Percentiles rank a stretch among this genome's conserved stretches.
Evolutionary conservation across 208 protist genomes (phyloP).

Genomic region (Strigomonas oncopelti): DNA sequence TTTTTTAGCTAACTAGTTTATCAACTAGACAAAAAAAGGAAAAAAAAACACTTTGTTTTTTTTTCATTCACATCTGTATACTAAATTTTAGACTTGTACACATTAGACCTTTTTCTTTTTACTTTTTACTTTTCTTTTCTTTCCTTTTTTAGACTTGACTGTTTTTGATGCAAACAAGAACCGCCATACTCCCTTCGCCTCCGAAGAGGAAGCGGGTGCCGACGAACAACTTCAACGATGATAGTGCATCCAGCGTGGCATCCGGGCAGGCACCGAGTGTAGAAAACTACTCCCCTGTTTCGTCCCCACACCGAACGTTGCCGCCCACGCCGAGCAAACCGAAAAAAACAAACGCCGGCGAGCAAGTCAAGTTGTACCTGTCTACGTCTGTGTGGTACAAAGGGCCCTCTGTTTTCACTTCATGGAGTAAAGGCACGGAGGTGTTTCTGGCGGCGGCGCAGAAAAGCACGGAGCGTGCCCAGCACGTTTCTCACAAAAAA

Average conservation of each 20-base stretch:
- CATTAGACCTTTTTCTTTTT: not conserved
- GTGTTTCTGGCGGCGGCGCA: not conserved
- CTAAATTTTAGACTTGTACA: too few species aligned
- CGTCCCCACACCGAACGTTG: not conserved
- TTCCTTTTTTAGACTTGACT: slow-evolving; percentile 1
- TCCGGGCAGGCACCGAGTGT: not conserved
- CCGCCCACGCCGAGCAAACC: not conserved
- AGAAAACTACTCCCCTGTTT: not conserved
- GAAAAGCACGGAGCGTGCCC: not conserved
- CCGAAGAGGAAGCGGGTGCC: not conserved
- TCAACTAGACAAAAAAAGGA: not conserved
- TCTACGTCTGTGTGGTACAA: not conserved
- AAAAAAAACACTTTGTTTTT: not conserved
- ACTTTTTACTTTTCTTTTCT: slow-evolving; percentile 9
- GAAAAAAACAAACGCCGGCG: not conserved
- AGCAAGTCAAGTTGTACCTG: not conserved
- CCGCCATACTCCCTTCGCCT: not conserved
- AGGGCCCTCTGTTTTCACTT: not conserved
- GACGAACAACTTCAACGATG: not conserved
- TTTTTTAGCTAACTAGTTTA: not conserved
- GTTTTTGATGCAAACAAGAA: not conserved
- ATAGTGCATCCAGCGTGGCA: not conserved
- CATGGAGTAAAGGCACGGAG: not conserved
- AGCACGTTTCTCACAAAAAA: not conserved
- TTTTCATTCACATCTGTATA: not conserved